Evolutionary conservation across 495 filamentous ascomycete species (phyloP), one percentile per base, ranked within the genome.

Genomic region (Bathelium albidoporum): DNA sequence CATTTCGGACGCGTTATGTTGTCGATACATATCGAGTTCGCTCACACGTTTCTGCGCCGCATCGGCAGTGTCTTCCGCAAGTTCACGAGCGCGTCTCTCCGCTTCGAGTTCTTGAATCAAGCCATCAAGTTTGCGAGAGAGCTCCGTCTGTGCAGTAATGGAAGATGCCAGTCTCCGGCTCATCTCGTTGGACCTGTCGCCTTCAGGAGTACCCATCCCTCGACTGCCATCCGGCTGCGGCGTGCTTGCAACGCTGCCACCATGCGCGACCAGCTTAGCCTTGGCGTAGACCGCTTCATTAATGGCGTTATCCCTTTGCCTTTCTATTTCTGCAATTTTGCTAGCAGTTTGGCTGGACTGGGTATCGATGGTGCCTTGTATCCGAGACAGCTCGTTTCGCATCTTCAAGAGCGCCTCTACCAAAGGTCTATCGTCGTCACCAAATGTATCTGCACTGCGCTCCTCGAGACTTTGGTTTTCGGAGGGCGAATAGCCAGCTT

Each of bases 241-340:
- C 1, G 88, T 88, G 60, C 87, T 85, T 22, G 79, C 78, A 63
- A 85, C 82, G 64, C 88, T 90, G 20, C 87, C 86, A 60, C 84
- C 82, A 64, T 90, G 88, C 1, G 91, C 91, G 43, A 91, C 94
- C 20, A 96, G 79, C 69, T 90, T 95, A 7, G 95, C 89, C 70
- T 95, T 95, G 26, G 91, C 90, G 77, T 97, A 97, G 1, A 91
- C 88, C 0, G 95, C 94, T 74, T 97, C 95, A 65, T 84, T 87
- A 44, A 99, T 83, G 20, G 94, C 94, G 22, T 88, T 85, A 75
- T 99, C 95, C 59, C 95, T 80, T 73, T 97, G 92, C 64, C 88
- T 90, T 73, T 97, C 94, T 9, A 94, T 85, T 69, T 96, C 91
- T 2, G 93, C 92, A 67, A 99, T 90, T 63, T 89, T 83, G 70